Percentiles rank a stretch among this genome's conserved stretches.
phyloP scores from a whole-genome alignment of 1,284 basidiomycete genomes.

The Gymnopus androsaceus region DNA sequence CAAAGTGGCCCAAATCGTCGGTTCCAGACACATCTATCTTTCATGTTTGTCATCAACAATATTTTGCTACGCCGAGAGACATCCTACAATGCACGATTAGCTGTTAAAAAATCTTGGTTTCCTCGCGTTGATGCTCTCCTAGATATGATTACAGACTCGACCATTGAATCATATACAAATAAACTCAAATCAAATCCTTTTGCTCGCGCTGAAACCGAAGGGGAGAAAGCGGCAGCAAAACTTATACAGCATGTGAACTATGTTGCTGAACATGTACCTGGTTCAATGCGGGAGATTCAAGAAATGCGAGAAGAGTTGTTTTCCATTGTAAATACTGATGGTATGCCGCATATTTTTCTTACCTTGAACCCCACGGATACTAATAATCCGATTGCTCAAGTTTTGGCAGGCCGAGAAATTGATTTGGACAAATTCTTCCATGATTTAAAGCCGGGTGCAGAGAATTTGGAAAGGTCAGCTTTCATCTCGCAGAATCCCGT shows the following conservation, averaged over 20 bases:
- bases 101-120: too few species aligned
- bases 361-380: constrained; percentile 15
- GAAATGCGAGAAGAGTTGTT: constrained; percentile 2
- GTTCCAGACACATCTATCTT: background rate
- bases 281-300: constrained; percentile 1
- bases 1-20: background rate
- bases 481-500: background rate
- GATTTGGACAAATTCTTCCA: constrained; percentile 14
- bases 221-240: background rate
- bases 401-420: constrained; percentile 17
- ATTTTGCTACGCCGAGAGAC: background rate
- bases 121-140: too few species aligned
- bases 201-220: background rate
- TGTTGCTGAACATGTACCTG: constrained; percentile 5
- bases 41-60: background rate
- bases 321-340: constrained; percentile 4
- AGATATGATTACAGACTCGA: background rate
- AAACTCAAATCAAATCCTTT: background rate
- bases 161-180: background rate
- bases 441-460: background rate
- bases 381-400: constrained; percentile 16
- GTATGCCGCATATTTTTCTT: constrained; percentile 1
- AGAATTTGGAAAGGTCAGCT: too few species aligned
- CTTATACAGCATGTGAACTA: background rate
- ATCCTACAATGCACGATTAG: too few species aligned